Percentiles rank a stretch among this genome's conserved stretches.
These are phyloP conservation scores for Solanum tarijense DNA, from an alignment of 257 asterid species.

Conservation along the genomic window DNA sequence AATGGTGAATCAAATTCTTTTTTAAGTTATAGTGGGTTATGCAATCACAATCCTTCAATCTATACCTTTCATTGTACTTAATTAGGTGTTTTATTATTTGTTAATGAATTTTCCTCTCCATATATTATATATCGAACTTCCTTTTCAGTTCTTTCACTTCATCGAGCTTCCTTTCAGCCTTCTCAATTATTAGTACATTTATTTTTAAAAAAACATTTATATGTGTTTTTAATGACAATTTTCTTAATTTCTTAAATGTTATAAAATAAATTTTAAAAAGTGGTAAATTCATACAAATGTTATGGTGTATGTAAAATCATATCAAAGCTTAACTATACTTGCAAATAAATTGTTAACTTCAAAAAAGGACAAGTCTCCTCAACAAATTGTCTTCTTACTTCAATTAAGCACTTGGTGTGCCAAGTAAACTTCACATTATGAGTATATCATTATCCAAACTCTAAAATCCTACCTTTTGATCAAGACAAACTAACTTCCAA, in stretches of 20 bases:
- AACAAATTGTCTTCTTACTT: neutral
- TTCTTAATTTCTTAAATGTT: neutral
- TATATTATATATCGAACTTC: neutral
- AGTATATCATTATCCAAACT: neutral
- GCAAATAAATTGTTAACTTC: neutral
- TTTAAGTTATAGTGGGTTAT: neutral
- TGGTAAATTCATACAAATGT: neutral
- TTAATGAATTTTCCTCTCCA: neutral
- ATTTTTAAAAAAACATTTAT: neutral
- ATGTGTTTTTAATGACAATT: neutral
- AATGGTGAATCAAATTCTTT: conserved; percentile 27
- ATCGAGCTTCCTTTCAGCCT: neutral
- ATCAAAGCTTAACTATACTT: neutral
- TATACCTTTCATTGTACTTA: neutral
- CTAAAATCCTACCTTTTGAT: neutral
- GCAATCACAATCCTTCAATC: neutral
- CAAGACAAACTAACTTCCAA: neutral
- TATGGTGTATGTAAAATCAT: neutral
- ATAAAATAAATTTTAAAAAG: neutral
- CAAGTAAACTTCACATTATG: neutral
- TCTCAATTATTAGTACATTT: neutral
- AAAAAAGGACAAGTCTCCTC: conserved; percentile 7
- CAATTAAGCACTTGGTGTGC: neutral
- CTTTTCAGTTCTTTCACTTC: neutral
- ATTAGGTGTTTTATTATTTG: neutral